These are phyloP conservation scores for Phytophthora capsici DNA, from an alignment of 352 stramenopile species.

Conservation along the genomic window DNA sequence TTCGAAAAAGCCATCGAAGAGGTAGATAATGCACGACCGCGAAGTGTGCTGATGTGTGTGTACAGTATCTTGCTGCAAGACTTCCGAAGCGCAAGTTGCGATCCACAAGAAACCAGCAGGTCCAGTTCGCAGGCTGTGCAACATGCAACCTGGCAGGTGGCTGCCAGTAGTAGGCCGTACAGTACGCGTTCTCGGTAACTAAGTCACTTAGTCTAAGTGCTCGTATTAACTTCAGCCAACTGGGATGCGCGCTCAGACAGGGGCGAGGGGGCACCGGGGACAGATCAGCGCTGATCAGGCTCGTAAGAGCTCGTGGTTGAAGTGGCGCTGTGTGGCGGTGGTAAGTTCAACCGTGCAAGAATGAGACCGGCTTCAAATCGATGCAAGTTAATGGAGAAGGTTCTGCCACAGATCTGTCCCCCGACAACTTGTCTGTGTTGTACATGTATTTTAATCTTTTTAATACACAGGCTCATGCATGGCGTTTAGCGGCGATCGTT, in stretches of 20 bases:
- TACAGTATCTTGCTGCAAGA: too few relatives aligned
- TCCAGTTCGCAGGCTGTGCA: too few relatives aligned
- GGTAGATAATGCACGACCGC: background rate
- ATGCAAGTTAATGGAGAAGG: too few relatives aligned
- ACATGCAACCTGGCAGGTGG: too few relatives aligned
- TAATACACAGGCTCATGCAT: too few relatives aligned
- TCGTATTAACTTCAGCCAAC: constrained; percentile 12
- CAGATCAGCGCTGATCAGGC: background rate
- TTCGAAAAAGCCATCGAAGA: constrained; percentile 12
- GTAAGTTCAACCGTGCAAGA: constrained; percentile 30
- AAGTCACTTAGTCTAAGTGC: too few relatives aligned
- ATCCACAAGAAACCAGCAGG: too few relatives aligned
- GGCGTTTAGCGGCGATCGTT: too few relatives aligned
- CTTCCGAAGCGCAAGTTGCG: too few relatives aligned
- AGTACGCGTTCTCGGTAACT: background rate
- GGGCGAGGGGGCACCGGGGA: background rate
- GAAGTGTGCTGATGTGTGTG: background rate
- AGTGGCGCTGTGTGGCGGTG: constrained; percentile 6
- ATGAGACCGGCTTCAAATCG: constrained; percentile 5
- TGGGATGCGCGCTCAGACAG: constrained; percentile 13
- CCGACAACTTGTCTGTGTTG: too few relatives aligned
- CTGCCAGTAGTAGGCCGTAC: background rate
- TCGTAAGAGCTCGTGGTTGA: constrained; percentile 19
- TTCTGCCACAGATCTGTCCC: too few relatives aligned
- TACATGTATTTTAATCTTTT: too few relatives aligned